Base-by-base conservation (phyloP, 257 asterid species). In the Gentiana dahurica region DNA sequence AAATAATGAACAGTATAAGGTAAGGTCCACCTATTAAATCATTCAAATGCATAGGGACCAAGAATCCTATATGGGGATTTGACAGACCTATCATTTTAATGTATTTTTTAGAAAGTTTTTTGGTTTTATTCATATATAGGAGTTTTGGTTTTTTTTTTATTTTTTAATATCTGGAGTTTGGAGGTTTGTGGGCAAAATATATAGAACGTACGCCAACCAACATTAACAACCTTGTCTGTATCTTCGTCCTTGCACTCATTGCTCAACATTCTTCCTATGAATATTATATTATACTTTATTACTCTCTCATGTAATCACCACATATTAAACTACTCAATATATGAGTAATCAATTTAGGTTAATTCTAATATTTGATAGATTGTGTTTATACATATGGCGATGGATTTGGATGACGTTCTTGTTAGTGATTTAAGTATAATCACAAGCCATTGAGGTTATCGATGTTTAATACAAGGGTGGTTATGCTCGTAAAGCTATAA, bases 111-210 rank as follows among this genome's bases (percentile, higher is more conserved):
- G 77, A 68, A 71, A 64, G 67, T 74, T 58, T 34, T 69, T 54
- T 65, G 62, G 54, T 65, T 55, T 65, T 62, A 66, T 62, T 67
- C 58, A 50, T 68, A 59, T 39, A 58, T 24, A 24, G 24, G 24
- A 24, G 24, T 24, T 24, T 24, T 24, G 24, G 24, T 24, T 24
- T 24, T 45, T 24, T 45, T 24, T 24, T 24, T 24, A 24, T 24
- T 62, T 63, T 71, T 68, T 63, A 60, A 69, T 71, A 81, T 74
- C 71, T 79, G 80, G 71, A 69, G 61, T 62, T 81, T 77, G 83
- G 87, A 73, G 38, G 61, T 51, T 63, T 55, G 59, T 55, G 78
- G 53, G 62, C 46, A 36, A 53, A 71, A 51, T 57, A 54, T 51
- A 75, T 58, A 64, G 59, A 5, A 1, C 8, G 34, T 4, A 53